A percentile compares a stretch with the other conserved stretches of the same genome.
These are phyloP conservation scores for Entomortierella chlamydospora DNA, from an alignment of 192 early-diverging fungal genomes.

Conservation along the genomic window DNA sequence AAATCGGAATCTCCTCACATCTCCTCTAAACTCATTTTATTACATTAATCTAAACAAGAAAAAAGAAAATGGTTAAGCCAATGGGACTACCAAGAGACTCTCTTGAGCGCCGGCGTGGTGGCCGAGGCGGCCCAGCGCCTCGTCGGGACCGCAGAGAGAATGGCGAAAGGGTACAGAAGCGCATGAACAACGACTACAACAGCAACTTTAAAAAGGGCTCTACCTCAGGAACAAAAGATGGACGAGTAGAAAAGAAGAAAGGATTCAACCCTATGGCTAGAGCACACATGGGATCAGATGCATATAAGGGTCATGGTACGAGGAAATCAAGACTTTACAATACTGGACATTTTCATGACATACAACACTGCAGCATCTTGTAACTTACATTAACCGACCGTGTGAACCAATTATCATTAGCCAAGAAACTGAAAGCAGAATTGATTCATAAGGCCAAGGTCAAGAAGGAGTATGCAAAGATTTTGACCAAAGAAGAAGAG, in stretches of 20 bases:
- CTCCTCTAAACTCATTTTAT: too few relatives aligned
- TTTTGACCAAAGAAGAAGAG: conserved; percentile 41
- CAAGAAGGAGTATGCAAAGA: conserved; percentile 52
- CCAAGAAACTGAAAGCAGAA: conserved; percentile 50
- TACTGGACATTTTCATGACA: neutral
- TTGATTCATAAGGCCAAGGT: conserved; percentile 54
- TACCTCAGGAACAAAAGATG: neutral
- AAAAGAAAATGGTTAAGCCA: conserved; percentile 45
- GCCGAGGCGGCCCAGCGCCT: conserved; percentile 46
- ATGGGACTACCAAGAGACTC: conserved; percentile 52
- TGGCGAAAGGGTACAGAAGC: conserved; percentile 27
- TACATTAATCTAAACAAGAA: neutral
- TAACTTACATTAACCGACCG: neutral
- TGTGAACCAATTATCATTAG: conserved; percentile 1
- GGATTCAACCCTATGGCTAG: conserved; percentile 53
- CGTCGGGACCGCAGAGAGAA: conserved; percentile 38
- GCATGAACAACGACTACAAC: conserved; percentile 50
- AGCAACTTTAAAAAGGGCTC: conserved; percentile 26
- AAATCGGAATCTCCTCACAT: too few relatives aligned
- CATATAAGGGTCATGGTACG: conserved; percentile 49
- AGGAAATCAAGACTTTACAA: neutral
- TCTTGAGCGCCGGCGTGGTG: conserved; percentile 42
- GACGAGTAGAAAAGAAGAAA: conserved; percentile 24
- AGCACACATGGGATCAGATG: conserved; percentile 53
- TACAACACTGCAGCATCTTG: neutral